phyloP scores from a whole-genome alignment of 1,284 basidiomycete genomes.

The Trametes versicolor region DNA sequence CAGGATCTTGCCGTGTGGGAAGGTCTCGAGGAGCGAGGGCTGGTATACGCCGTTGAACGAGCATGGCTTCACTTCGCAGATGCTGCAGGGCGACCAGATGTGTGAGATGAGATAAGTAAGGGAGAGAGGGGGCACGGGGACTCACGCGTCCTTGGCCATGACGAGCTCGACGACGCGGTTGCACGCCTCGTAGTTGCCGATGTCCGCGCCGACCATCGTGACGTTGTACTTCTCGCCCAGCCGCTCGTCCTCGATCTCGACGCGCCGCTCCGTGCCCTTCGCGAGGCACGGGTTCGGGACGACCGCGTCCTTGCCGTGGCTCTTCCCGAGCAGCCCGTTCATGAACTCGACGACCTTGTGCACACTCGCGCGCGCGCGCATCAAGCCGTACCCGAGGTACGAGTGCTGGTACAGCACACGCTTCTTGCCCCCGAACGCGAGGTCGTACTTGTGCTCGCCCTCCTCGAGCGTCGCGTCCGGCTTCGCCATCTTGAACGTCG shows the following conservation, averaged over 20 bases:
- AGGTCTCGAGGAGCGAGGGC: slow-evolving; percentile 92
- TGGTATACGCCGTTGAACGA: slow-evolving; percentile 99
- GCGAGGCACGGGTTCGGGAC: slow-evolving; percentile 86
- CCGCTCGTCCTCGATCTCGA: slow-evolving; percentile 76
- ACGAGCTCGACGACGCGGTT: slow-evolving; percentile 88
- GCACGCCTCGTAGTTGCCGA: slow-evolving; percentile 90
- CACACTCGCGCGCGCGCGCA: slow-evolving; percentile 87
- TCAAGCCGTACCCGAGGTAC: slow-evolving; percentile 96
- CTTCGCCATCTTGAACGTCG: slow-evolving; percentile 62
- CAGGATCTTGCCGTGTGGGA: slow-evolving; percentile 82
- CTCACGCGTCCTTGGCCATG: slow-evolving; percentile 95
- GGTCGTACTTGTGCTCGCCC: slow-evolving; percentile 94
- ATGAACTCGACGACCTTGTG: slow-evolving; percentile 94
- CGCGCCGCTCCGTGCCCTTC: slow-evolving; percentile 67
- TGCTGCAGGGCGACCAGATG: slow-evolving; percentile 51
- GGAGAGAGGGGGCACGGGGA: no score
- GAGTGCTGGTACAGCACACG: slow-evolving; percentile 94
- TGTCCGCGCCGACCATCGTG: slow-evolving; percentile 83
- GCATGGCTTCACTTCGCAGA: slow-evolving; percentile 92
- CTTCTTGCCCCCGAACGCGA: slow-evolving; percentile 77
- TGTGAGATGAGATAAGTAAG: slow-evolving; percentile 4
- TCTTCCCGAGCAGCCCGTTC: slow-evolving; percentile 56
- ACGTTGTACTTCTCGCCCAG: slow-evolving; percentile 64
- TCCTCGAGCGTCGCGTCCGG: slow-evolving; percentile 68
- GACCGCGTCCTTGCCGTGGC: slow-evolving; percentile 52